Evolutionary conservation across 1,139 yeast species (phyloP).

Genomic region (Schwanniomyces etchellsii): DNA sequence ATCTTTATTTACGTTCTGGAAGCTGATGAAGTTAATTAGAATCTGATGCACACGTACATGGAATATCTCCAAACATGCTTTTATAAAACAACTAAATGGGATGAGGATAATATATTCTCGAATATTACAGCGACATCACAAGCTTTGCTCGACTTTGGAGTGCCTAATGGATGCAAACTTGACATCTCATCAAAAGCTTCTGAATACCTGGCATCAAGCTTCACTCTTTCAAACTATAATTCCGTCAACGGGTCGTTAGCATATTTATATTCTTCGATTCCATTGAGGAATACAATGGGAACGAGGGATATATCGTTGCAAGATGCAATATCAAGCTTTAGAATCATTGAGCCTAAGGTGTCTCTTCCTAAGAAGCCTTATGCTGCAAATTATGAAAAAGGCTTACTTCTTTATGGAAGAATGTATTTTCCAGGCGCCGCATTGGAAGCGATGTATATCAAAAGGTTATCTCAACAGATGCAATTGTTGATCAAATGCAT

Average conservation of each 20-base stretch:
- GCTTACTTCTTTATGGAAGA: slow-evolving; percentile 58
- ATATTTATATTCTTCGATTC: slow-evolving; percentile 66
- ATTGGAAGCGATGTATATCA: slow-evolving; percentile 82
- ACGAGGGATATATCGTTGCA: slow-evolving; percentile 57
- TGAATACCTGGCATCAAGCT: slow-evolving; percentile 65
- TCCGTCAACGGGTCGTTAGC: slow-evolving; percentile 78
- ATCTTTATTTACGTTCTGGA: not conserved
- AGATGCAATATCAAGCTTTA: slow-evolving; percentile 75
- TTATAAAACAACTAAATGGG: slow-evolving; percentile 67
- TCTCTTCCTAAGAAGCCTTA: slow-evolving; percentile 1
- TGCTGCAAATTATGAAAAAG: slow-evolving; percentile 5
- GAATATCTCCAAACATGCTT: slow-evolving; percentile 75
- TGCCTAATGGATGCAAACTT: slow-evolving; percentile 66
- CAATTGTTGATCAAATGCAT: slow-evolving; percentile 73
- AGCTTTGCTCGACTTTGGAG: slow-evolving; percentile 64
- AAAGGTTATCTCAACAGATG: slow-evolving; percentile 52
- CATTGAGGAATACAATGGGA: slow-evolving; percentile 46
- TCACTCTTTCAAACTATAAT: slow-evolving; percentile 64
- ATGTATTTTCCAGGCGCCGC: slow-evolving; percentile 86
- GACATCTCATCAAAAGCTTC: slow-evolving; percentile 72
- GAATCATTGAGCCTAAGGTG: slow-evolving; percentile 37
- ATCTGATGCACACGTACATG: slow-evolving; percentile 71
- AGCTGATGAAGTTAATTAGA: not conserved
- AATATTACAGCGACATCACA: slow-evolving; percentile 66
- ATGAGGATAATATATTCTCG: slow-evolving; percentile 69